Evolutionary conservation across 495 filamentous ascomycete genomes (phyloP), one percentile per base, ranked within the genome.

Genomic region (Penicillium canescens): DNA sequence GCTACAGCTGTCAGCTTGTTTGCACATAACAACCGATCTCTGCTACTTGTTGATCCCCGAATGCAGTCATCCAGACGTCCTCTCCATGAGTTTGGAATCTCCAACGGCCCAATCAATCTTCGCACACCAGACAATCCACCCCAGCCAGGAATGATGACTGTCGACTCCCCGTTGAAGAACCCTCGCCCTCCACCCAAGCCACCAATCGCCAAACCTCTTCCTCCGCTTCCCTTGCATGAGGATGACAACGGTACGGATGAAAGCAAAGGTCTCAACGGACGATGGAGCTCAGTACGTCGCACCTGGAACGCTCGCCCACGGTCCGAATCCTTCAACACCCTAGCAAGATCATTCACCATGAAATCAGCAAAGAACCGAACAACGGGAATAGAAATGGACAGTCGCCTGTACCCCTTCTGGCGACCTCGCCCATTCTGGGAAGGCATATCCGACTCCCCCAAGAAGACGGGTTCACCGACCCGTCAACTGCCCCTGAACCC

Each of bases 1-100:
- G 92, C 91, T 11, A 86, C 85, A 54, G 89, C 89, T 14, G 84
- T 96, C 41, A 86, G 83, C 52, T 86, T 96, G 33, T 94, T 87
- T 63, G 85, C 90, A 3, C 92, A 96, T 66, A 90, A 91, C 64
- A 96, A 96, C 56, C 84, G 86, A 53, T 93, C 90, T 3, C 75
- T 91, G 10, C 71, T 94, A 41, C 71, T 95, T 50, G 85, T 96
- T 37, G 82, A 95, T 37, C 87, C 91, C 58, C 82, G 78, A 69
- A 68, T 69, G 33, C 70, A 71, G 24, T 57, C 68, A 14, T 60
- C 60, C 31, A 59, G 63, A n/a, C 63, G 50, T 8, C 54, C 42
- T 14, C 57, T 67, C 18, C 46, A 49, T 21, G 54, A 46, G 26
- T 66, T 63, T 52, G 66, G 59, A 38, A 56, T 62, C 39, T 39